phyloP scores from a whole-genome alignment of 352 stramenopile species.

The Globisporangium rhizosaccharum region DNA sequence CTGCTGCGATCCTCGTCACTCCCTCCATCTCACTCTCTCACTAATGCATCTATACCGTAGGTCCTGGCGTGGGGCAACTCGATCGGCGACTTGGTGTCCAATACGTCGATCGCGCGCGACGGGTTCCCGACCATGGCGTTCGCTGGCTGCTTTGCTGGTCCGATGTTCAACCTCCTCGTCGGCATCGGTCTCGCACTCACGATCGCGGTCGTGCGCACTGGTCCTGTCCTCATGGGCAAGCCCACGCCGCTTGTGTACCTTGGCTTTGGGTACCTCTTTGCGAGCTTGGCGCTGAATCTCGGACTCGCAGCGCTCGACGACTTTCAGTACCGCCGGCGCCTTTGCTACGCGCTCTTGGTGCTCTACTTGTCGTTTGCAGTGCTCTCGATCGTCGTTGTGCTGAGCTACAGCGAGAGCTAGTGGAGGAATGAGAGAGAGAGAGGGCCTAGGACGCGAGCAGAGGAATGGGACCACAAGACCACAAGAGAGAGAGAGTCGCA shows the following conservation, averaged over 20 bases:
- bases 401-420: conserved; percentile 11
- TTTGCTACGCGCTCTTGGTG: conserved; percentile 54
- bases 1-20: neutral
- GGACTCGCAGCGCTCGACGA: conserved; percentile 39
- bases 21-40: neutral
- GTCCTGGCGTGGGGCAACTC: conserved; percentile 79
- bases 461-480: too few species aligned
- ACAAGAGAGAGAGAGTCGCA: neutral
- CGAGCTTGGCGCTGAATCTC: conserved; percentile 67
- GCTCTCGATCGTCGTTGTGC: conserved; percentile 53
- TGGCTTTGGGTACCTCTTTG: conserved; percentile 58
- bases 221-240: conserved; percentile 47
- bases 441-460: neutral
- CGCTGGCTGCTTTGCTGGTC: conserved; percentile 72
- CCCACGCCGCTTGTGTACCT: conserved; percentile 60
- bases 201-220: conserved; percentile 47
- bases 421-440: neutral
- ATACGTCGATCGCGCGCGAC: conserved; percentile 72
- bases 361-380: conserved; percentile 65
- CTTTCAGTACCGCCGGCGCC: conserved; percentile 49
- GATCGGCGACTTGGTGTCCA: conserved; percentile 72
- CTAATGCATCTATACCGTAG: conserved; percentile 13
- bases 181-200: conserved; percentile 64
- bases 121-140: conserved; percentile 83
- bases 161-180: conserved; percentile 78